A percentile compares a stretch with the other conserved stretches of the same genome.
Evolutionary conservation across 345 rosid genomes (phyloP).

Genomic region (Geranium rotundifolium): DNA sequence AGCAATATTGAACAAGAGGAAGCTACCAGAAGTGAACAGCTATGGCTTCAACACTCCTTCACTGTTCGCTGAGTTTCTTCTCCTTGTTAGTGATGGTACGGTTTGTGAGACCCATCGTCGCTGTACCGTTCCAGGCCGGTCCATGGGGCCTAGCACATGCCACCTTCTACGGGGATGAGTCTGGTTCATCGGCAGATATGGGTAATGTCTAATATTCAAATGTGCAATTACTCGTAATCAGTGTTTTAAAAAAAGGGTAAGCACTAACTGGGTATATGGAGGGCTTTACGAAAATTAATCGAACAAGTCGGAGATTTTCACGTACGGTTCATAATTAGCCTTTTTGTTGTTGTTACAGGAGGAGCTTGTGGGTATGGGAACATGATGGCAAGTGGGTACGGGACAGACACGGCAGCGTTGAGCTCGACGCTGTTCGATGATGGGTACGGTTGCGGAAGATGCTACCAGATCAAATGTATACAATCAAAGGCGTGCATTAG

Average conservation of each 20-base stretch:
- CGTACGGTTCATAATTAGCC: too few species aligned
- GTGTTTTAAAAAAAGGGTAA: too few species aligned
- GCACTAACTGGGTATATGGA: too few species aligned
- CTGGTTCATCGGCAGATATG: slow-evolving; percentile 34
- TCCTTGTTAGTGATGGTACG: background rate
- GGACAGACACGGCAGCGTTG: slow-evolving; percentile 56
- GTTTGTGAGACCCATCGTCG: background rate
- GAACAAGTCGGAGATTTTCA: too few species aligned
- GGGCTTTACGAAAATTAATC: too few species aligned
- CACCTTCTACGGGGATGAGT: slow-evolving; percentile 62
- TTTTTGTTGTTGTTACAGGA: slow-evolving; percentile 24
- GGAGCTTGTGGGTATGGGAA: slow-evolving; percentile 94
- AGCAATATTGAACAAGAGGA: background rate
- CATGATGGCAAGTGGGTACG: slow-evolving; percentile 48
- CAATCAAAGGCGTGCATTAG: slow-evolving; percentile 36
- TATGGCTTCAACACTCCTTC: background rate
- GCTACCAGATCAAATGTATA: slow-evolving; percentile 56
- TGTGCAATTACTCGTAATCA: too few species aligned
- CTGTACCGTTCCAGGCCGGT: slow-evolving; percentile 26
- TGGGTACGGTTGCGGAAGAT: slow-evolving; percentile 73
- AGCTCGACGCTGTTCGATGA: slow-evolving; percentile 58
- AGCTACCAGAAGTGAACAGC: slow-evolving; percentile 8
- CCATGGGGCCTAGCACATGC: slow-evolving; percentile 51
- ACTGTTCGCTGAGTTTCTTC: background rate
- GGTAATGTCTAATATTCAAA: too few species aligned